A percentile compares a stretch with the other conserved stretches of the same genome.
Conservation (phyloP, 2,329 filamentous ascomycete genomes). For the Colletotrichum spaethianum region DNA sequence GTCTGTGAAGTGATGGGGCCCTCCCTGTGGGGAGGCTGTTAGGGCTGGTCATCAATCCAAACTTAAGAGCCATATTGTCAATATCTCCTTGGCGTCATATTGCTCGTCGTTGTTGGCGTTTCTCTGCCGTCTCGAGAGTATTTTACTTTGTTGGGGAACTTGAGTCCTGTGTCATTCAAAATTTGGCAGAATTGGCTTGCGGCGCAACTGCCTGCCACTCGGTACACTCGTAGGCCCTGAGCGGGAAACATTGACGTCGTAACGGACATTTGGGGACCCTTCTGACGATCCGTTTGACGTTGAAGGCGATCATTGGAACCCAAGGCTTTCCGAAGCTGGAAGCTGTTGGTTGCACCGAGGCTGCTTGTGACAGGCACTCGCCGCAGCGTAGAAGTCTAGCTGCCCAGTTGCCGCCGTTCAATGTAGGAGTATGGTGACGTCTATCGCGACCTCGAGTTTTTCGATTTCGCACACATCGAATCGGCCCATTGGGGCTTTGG, state of each 20-base stretch:
- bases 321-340: not conserved
- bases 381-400: not conserved
- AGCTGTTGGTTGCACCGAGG: conserved; percentile 15
- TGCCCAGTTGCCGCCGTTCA: not conserved
- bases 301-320: conserved; percentile 10
- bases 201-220: not conserved
- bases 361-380: conserved; percentile 19
- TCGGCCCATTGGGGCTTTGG: not conserved
- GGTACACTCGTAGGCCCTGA: not conserved
- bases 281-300: conserved; percentile 4
- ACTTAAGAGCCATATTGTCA: not conserved
- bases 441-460: not conserved
- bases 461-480: not conserved
- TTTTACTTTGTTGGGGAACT: not conserved
- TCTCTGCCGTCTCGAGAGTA: not conserved
- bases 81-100: not conserved
- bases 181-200: not conserved
- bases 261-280: not conserved
- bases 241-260: not conserved
- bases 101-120: not conserved
- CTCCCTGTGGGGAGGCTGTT: not conserved
- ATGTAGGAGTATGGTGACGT: not conserved
- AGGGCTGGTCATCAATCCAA: not conserved
- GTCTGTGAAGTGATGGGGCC: conserved; percentile 8
- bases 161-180: not conserved